Evolutionary conservation across 2,329 filamentous ascomycete species (phyloP).

Genomic region (Diaporthe sp.): DNA sequence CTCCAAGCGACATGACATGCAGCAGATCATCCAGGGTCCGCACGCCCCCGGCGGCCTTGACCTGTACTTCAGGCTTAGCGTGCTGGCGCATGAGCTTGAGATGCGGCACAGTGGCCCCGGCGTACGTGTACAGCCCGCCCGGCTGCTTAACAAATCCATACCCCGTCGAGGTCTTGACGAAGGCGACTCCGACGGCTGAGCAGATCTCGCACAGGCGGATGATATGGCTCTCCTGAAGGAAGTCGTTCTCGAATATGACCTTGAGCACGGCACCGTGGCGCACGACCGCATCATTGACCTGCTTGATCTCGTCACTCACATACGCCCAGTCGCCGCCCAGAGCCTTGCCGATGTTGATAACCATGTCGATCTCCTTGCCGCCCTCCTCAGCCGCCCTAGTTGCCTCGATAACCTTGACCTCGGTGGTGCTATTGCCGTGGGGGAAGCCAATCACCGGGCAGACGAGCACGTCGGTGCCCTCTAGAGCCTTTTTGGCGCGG

Average conservation of each 20-base stretch:
- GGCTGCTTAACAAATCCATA: conserved; percentile 72
- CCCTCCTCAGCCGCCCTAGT: conserved; percentile 61
- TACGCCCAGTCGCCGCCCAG: conserved; percentile 70
- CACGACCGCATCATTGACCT: conserved; percentile 62
- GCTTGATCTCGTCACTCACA: conserved; percentile 64
- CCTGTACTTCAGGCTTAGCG: conserved; percentile 59
- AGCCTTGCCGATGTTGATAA: conserved; percentile 72
- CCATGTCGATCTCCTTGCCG: conserved; percentile 71
- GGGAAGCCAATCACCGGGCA: conserved; percentile 75
- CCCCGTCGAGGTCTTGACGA: conserved; percentile 73
- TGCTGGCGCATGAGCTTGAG: conserved; percentile 68
- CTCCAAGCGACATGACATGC: conserved; percentile 66
- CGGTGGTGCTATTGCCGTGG: conserved; percentile 68
- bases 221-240: conserved; percentile 64
- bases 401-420: conserved; percentile 69
- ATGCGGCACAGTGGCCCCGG: conserved; percentile 65
- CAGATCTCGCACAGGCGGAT: conserved; percentile 68
- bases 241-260: conserved; percentile 75
- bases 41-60: conserved; percentile 72
- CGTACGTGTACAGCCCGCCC: conserved; percentile 65
- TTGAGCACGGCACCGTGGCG: conserved; percentile 52
- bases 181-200: conserved; percentile 63
- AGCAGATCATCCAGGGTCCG: conserved; percentile 70
- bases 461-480: conserved; percentile 62
- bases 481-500: conserved; percentile 59